Evolutionary conservation across 176 grass and related monocot genomes (phyloP).

Genomic region (Poa annua): DNA sequence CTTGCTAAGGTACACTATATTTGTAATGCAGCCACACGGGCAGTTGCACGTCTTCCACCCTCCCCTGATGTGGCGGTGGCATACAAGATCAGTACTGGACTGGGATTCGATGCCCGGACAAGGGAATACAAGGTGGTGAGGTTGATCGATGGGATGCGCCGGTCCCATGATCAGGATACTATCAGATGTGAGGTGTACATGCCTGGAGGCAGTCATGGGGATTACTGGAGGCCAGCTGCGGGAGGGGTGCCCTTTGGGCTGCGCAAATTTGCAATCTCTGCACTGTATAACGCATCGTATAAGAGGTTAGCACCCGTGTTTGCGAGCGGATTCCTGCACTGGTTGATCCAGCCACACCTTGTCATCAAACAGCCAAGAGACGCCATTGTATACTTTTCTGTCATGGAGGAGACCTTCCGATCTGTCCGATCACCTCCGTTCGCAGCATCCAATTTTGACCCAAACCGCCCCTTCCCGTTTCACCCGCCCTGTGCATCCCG

Average conservation of each 20-base stretch:
- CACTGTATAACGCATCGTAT: background rate
- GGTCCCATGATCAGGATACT: background rate
- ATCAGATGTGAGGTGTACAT: slow-evolving; percentile 14
- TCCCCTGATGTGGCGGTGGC: background rate
- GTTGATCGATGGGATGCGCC: background rate
- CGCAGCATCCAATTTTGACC: background rate
- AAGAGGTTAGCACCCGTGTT: slow-evolving; percentile 1
- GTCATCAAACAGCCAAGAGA: background rate
- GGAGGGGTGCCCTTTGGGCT: slow-evolving; percentile 29
- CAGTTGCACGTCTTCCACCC: slow-evolving; percentile 14
- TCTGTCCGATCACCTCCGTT: slow-evolving; percentile 16
- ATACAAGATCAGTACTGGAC: background rate
- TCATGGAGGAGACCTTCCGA: slow-evolving; percentile 34
- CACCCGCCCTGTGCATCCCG: background rate
- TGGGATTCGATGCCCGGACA: slow-evolving; percentile 13
- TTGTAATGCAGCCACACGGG: slow-evolving; percentile 32
- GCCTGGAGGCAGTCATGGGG: background rate
- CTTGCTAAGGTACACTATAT: slow-evolving; percentile 15
- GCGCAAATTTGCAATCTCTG: background rate
- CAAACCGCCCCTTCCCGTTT: too few species aligned
- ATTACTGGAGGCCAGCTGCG: slow-evolving; percentile 25
- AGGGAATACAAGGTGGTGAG: slow-evolving; percentile 34
- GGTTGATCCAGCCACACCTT: background rate
- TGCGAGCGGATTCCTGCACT: slow-evolving; percentile 17
- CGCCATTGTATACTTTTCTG: slow-evolving; percentile 20